phyloP scores from a whole-genome alignment of 2,329 filamentous ascomycete genomes.

The Tolypocladium album region DNA sequence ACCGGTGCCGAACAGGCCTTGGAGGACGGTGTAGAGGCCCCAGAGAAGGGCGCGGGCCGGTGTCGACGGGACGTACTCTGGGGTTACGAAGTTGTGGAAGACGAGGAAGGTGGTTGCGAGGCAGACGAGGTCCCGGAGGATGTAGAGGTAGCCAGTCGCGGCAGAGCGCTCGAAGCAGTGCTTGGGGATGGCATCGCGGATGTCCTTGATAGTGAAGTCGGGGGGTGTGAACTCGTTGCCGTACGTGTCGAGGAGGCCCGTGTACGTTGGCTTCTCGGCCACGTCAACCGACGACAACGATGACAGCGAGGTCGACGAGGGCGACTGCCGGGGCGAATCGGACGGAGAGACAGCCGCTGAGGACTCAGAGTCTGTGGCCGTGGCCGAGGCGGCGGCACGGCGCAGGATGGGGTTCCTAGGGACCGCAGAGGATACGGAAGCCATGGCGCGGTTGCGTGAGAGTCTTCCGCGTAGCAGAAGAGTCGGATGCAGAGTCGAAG shows the following conservation, averaged over 20 bases:
- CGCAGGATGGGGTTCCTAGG: conserved; percentile 33
- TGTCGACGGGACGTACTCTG: conserved; percentile 65
- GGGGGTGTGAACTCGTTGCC: conserved; percentile 91
- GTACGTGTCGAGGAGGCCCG: conserved; percentile 77
- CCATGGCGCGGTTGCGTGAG: conserved; percentile 25
- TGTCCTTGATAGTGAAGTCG: conserved; percentile 95
- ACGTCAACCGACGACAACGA: conserved; percentile 63
- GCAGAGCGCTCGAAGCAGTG: conserved; percentile 92
- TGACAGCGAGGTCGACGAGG: conserved; percentile 86
- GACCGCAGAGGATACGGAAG: conserved; percentile 32
- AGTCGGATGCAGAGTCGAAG: neutral
- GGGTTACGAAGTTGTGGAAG: conserved; percentile 83
- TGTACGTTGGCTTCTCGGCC: conserved; percentile 33
- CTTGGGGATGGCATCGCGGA: conserved; percentile 91
- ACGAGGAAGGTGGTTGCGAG: conserved; percentile 72
- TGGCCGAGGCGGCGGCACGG: conserved; percentile 36
- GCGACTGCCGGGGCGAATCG: conserved; percentile 49
- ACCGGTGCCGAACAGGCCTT: conserved; percentile 89
- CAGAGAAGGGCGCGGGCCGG: conserved; percentile 54
- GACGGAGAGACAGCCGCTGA: conserved; percentile 46
- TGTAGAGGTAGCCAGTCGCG: conserved; percentile 65
- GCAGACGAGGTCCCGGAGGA: conserved; percentile 66
- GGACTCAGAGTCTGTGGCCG: conserved; percentile 39
- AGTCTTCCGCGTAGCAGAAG: neutral
- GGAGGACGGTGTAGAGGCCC: conserved; percentile 62